Evolutionary conservation across 345 rosid genomes (phyloP).

Genomic region (Lagerstroemia speciosa): DNA sequence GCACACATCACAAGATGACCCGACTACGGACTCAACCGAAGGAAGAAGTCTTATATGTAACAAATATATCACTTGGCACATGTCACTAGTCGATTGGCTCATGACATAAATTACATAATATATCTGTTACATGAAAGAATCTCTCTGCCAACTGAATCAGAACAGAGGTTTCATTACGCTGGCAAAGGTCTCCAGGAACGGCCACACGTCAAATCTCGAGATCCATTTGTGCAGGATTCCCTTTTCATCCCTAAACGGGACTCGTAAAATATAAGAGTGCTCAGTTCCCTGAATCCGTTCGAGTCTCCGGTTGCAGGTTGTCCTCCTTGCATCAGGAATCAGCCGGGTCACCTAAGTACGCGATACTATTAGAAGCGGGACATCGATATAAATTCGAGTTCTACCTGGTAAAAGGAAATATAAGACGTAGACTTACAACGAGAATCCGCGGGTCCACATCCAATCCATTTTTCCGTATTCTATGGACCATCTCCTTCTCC

Average conservation of each 20-base stretch:
- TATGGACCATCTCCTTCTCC: constrained; percentile 51
- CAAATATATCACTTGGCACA: no score
- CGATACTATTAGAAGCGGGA: not conserved
- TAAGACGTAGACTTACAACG: not conserved
- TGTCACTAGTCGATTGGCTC: no score
- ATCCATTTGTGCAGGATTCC: constrained; percentile 16
- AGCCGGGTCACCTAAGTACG: constrained; percentile 11
- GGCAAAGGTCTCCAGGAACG: constrained; percentile 8
- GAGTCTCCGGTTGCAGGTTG: constrained; percentile 12
- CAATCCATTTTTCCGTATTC: constrained; percentile 30
- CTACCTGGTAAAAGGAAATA: not conserved
- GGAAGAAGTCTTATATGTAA: no score
- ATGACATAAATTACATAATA: no score
- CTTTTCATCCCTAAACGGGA: constrained; percentile 13
- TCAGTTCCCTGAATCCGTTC: constrained; percentile 14
- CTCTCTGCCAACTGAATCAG: no score
- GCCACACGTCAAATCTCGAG: constrained; percentile 12
- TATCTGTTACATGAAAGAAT: no score
- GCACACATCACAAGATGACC: not conserved
- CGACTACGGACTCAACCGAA: not conserved
- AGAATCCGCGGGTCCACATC: not conserved
- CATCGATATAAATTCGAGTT: not conserved
- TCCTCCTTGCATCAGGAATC: constrained; percentile 16
- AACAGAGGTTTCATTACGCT: constrained; percentile 1
- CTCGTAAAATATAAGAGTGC: constrained; percentile 13